Evolutionary conservation across 1,284 basidiomycete species (phyloP).

Genomic region (Heterobasidion annosum): DNA sequence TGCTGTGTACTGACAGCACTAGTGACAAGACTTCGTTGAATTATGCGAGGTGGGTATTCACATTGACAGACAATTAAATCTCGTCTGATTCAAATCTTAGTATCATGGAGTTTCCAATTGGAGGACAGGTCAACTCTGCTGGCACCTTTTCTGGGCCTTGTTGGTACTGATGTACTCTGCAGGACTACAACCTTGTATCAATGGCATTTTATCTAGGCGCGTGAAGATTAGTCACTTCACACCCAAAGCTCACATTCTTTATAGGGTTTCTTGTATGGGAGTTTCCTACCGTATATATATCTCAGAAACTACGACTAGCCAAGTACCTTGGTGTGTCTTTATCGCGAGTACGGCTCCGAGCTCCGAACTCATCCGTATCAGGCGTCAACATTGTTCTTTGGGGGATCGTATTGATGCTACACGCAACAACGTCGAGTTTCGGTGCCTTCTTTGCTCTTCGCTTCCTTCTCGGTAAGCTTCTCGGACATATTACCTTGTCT

Average conservation of each 20-base stretch:
- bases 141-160: not conserved
- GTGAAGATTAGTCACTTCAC: not conserved
- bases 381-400: conserved; percentile 54
- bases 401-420: conserved; percentile 54
- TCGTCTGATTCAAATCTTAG: conserved; percentile 18
- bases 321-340: conserved; percentile 47
- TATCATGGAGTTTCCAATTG: conserved; percentile 60
- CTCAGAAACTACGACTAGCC: conserved; percentile 48
- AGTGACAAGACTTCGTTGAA: conserved; percentile 64
- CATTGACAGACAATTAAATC: not conserved
- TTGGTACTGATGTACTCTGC: conserved; percentile 6
- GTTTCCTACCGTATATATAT: conserved; percentile 59
- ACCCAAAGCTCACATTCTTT: no score
- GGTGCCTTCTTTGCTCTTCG: conserved; percentile 54
- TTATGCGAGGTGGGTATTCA: conserved; percentile 46
- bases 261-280: conserved; percentile 55
- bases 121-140: conserved; percentile 35
- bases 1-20: not conserved
- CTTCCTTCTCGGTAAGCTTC: conserved; percentile 41
- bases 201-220: conserved; percentile 55
- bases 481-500: not conserved
- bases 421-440: conserved; percentile 47
- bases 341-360: not conserved
- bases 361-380: conserved; percentile 12
- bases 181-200: conserved; percentile 60